Evolutionary conservation across 1,139 yeast species (phyloP).

Genomic region (Pichiaceae sp.): DNA sequence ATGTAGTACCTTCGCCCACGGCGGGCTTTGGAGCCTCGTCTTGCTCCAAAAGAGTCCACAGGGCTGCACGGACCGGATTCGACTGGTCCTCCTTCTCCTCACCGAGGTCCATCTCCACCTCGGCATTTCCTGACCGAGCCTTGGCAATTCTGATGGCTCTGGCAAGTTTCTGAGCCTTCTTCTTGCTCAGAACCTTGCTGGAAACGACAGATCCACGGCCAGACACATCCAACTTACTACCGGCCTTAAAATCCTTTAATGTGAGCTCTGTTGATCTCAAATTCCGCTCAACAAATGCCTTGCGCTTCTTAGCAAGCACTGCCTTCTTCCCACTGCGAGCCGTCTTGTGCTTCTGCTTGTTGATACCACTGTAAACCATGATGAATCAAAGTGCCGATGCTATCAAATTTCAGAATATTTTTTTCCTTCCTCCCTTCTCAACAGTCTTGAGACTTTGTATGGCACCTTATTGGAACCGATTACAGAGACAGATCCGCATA

Average conservation of each 20-base stretch:
- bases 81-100: constrained; percentile 27
- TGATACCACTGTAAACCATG: neutral
- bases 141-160: constrained; percentile 68
- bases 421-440: too few species aligned
- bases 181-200: constrained; percentile 61
- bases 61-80: constrained; percentile 51
- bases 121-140: constrained; percentile 34
- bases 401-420: too few species aligned
- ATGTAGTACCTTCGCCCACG: constrained; percentile 70
- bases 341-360: neutral
- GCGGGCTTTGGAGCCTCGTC: constrained; percentile 32
- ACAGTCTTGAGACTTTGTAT: too few species aligned
- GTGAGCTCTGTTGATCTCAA: too few species aligned
- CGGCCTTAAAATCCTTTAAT: neutral
- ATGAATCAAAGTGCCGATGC: too few species aligned
- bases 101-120: constrained; percentile 22
- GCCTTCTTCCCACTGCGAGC: neutral
- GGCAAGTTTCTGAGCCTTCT: constrained; percentile 73
- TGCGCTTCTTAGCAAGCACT: neutral
- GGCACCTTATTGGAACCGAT: too few species aligned
- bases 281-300: neutral
- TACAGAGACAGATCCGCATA: too few species aligned
- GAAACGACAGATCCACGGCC: constrained; percentile 34
- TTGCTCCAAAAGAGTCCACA: constrained; percentile 57
- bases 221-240: neutral